Evolutionary conservation across 1,284 basidiomycete species (phyloP), one percentile per base, ranked within the genome.

Genomic region (Apiotrichum mycotoxinovorans): DNA sequence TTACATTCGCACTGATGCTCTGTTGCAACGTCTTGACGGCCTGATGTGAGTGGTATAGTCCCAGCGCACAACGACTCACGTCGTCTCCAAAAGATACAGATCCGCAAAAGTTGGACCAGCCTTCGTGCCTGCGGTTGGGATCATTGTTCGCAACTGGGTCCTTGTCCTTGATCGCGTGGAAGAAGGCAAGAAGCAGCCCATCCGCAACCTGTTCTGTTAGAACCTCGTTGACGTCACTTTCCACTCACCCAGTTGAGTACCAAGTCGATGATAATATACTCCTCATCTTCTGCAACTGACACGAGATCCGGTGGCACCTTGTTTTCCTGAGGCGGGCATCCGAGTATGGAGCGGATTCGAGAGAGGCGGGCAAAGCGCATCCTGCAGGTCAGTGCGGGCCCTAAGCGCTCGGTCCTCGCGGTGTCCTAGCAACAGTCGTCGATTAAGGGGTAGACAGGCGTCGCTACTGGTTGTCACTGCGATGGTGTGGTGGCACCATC

Each of bases 81-180:
- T 76, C 10, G 57, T 62, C 1, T 71, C 85, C 0, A 37, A 48
- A 48, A 3, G 46, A 35, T 33, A 37, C 33, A 3, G 90, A 91
- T 54, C 92, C 92, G 74, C 94, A 98, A 87, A 89, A 96, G 74
- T 96, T 97, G 12, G 90, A 84, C 94, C 94, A 97, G 37, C 82
- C 80, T 1, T 87, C 87, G 76, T 88, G 88, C 69, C 83, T 73
- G 49, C 78, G 73, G 69, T 87, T 84, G 73, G 71, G 69, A 55
- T 95, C 88, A 69, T 92, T 92, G 81, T 96, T 92, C 53, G 78
- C 78, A 1, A 77, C 76, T n/a, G 86, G 83, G 43, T 79, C 76
- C 58, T 77, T 77, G 67, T 82, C 80, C 65, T 68, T 66, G 56
- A 88, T 86, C 30, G 92, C 90, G 70, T 98, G 94, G 64, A 97